Conservation (phyloP, 129 eudicot genomes). For the Deinandra increscens region DNA sequence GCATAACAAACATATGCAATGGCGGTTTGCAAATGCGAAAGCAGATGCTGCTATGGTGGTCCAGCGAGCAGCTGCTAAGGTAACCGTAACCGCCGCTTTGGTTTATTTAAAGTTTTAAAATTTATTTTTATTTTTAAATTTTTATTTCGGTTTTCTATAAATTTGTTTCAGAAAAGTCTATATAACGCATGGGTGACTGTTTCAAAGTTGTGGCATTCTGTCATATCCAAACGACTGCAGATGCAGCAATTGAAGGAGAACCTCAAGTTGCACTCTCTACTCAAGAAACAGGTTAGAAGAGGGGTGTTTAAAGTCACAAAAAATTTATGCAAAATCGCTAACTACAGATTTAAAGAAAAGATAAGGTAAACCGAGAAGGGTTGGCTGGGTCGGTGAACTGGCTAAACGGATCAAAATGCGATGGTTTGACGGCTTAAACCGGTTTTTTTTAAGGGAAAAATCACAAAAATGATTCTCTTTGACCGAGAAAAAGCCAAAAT, state of each 20-base stretch:
- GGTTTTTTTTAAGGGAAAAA: too few relatives aligned
- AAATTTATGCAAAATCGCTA: too few relatives aligned
- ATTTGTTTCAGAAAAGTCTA: constrained; percentile 52
- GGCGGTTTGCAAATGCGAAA: constrained; percentile 86
- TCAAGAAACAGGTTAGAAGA: constrained; percentile 30
- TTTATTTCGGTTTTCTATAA: neutral
- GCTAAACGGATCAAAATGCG: too few relatives aligned
- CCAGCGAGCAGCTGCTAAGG: constrained; percentile 58
- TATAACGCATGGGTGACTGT: constrained; percentile 62
- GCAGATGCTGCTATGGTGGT: constrained; percentile 51
- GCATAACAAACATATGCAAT: constrained; percentile 73
- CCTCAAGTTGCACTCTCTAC: constrained; percentile 31
- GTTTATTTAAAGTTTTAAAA: too few relatives aligned
- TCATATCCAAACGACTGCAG: constrained; percentile 43
- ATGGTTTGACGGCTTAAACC: too few relatives aligned
- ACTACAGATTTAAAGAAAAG: too few relatives aligned
- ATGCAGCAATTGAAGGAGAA: constrained; percentile 38
- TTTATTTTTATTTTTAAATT: too few relatives aligned
- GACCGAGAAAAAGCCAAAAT: too few relatives aligned
- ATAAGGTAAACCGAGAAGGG: too few relatives aligned
- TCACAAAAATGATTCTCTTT: too few relatives aligned
- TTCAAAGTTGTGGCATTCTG: constrained; percentile 44
- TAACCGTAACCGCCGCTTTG: constrained; percentile 37
- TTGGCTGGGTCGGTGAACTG: too few relatives aligned
- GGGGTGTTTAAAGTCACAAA: neutral